A percentile compares a stretch with the other conserved stretches of the same genome.
Evolutionary conservation across 1,284 basidiomycete genomes (phyloP).

Genomic region (Cryptococcus depauperatus): DNA sequence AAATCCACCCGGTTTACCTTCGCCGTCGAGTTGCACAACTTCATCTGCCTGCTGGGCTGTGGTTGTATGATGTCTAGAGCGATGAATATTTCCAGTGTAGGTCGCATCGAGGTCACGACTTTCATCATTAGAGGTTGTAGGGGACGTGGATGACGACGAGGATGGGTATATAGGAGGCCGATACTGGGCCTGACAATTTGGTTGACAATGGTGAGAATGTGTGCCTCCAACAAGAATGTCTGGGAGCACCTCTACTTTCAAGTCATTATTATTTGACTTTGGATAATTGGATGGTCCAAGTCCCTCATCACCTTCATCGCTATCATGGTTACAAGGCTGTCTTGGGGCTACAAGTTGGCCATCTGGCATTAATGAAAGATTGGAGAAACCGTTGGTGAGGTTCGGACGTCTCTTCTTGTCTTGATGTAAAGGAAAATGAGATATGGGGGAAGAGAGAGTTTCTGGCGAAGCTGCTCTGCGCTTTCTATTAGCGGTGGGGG

Average conservation of each 20-base stretch:
- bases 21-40: constrained; percentile 22
- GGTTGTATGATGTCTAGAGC: constrained; percentile 4
- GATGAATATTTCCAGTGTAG: constrained; percentile 12
- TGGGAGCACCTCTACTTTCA: constrained; percentile 13
- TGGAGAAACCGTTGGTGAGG: constrained; percentile 32
- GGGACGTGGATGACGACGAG: constrained; percentile 20
- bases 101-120: constrained; percentile 27
- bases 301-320: constrained; percentile 6
- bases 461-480: too few relatives aligned
- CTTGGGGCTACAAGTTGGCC: neutral
- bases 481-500: neutral
- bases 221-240: too few relatives aligned
- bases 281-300: constrained; percentile 1
- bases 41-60: constrained; percentile 21
- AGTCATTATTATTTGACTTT: neutral
- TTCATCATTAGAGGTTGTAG: constrained; percentile 18
- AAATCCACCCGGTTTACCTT: neutral
- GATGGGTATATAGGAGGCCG: constrained; percentile 3
- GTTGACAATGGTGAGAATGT: neutral
- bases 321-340: neutral
- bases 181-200: constrained; percentile 3
- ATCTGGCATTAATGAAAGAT: constrained; percentile 23
- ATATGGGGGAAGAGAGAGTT: neutral
- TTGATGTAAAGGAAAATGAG: neutral
- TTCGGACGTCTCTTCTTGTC: constrained; percentile 35